Percentiles rank a stretch among this genome's conserved stretches.
phyloP scores from a whole-genome alignment of 106 monocot genomes.

The Apostasia ramifera region DNA sequence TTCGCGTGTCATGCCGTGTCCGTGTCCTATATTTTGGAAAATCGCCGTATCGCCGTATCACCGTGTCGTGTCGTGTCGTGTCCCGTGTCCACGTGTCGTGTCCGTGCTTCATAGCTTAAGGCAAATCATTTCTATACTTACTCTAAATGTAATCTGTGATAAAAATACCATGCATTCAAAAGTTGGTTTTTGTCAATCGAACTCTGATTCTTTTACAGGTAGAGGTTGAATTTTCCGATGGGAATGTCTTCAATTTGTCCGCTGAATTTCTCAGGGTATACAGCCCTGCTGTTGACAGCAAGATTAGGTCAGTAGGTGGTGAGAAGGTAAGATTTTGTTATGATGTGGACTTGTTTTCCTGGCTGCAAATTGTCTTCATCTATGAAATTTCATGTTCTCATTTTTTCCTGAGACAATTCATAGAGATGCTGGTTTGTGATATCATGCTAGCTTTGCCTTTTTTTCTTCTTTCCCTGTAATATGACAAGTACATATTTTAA shows the following conservation, averaged over 20 bases:
- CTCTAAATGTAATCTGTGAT: background rate
- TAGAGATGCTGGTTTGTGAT: too few relatives aligned
- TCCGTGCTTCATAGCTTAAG: background rate
- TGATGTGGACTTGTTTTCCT: background rate
- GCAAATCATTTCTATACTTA: background rate
- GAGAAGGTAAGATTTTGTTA: conserved; percentile 60
- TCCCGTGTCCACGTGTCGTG: too few relatives aligned
- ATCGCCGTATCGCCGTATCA: too few relatives aligned
- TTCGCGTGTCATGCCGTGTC: too few relatives aligned
- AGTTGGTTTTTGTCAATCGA: background rate
- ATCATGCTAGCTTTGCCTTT: too few relatives aligned
- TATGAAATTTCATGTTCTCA: too few relatives aligned
- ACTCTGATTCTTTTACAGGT: conserved; percentile 32
- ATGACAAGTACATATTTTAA: too few relatives aligned
- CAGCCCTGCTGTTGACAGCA: conserved; percentile 92
- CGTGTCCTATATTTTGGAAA: background rate
- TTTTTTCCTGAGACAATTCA: too few relatives aligned
- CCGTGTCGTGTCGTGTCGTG: too few relatives aligned
- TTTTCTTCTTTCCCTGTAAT: too few relatives aligned
- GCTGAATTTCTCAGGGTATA: conserved; percentile 82
- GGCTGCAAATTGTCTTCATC: too few relatives aligned
- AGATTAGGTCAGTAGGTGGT: conserved; percentile 70
- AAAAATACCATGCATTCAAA: background rate
- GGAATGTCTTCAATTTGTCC: conserved; percentile 51
- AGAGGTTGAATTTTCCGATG: conserved; percentile 79